Base-by-base conservation (phyloP, 106 monocot species). In the Acanthochlamys bracteata region DNA sequence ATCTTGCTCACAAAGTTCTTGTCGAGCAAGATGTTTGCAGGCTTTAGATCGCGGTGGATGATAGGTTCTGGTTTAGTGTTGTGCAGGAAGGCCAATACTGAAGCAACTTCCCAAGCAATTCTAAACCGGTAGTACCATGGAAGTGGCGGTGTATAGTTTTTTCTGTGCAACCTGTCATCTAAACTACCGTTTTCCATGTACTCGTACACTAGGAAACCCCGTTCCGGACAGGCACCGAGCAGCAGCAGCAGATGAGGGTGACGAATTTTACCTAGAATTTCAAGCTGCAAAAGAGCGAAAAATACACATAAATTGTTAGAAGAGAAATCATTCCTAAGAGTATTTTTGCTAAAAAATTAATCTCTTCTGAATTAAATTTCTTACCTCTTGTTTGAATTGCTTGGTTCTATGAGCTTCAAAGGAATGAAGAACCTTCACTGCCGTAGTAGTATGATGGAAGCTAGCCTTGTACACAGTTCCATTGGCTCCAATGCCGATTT, bases 121-220 rank as follows among this genome's bases (percentile, higher is more conserved):
- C 85, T 69, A 66, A 65, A 93, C 19, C 93, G 82, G 68, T 70
- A 25, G 23, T 61, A 68, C 93, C 88, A 93, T 15, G 75, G 67
- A 22, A 93, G 80, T 11, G 85, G 75, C 19, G 69, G 57, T 3
- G 72, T 63, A 33, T 75, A 58, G 39, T 82, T 60, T 57, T 75
- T 88, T 57, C 68, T 55, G 17, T 71, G 71, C 21, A 93, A 24
- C 49, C 82, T 75, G 45, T 93, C 93, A 61, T 82, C 75, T 15
- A 93, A 69, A 69, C 85, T 93, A 24, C 93, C 93, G 66, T 93
- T 88, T 76, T 85, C 71, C 92, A 92, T 92, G 75, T 77, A 88
- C 47, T 93, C 93, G 20, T 93, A 93, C 19, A 93, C 80, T 26
- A 93, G 60, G 54, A 84, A 88, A 15, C 88, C 78, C n/a, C 20